phyloP scores from a whole-genome alignment of 176 grass and related monocot genomes.

The Eleusine coracana region DNA sequence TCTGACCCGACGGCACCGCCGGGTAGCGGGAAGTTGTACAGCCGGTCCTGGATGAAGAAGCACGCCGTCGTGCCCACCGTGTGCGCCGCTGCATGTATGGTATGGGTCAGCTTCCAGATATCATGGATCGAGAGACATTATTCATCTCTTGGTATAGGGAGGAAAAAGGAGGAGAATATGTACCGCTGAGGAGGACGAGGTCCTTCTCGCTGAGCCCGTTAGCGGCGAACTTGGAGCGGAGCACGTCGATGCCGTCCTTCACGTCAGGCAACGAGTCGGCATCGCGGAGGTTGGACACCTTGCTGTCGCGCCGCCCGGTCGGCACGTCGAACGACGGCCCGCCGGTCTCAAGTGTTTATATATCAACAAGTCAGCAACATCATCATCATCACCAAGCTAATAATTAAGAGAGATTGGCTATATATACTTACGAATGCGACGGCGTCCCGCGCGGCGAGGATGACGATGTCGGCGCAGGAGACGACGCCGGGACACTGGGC shows the following conservation, averaged over 20 bases:
- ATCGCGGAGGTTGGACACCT: slow-evolving; percentile 54
- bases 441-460: slow-evolving; percentile 69
- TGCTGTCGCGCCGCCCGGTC: slow-evolving; percentile 68
- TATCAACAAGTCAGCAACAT: too few relatives aligned
- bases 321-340: slow-evolving; percentile 76
- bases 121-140: too few relatives aligned
- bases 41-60: slow-evolving; percentile 78
- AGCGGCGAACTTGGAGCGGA: slow-evolving; percentile 71
- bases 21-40: slow-evolving; percentile 69
- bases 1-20: slow-evolving; percentile 46
- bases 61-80: slow-evolving; percentile 92
- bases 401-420: too few relatives aligned
- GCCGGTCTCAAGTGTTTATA: slow-evolving; percentile 44
- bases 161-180: neutral
- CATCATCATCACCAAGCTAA: too few relatives aligned
- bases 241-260: slow-evolving; percentile 42
- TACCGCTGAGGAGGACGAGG: slow-evolving; percentile 78
- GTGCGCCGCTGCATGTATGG: slow-evolving; percentile 57
- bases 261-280: slow-evolving; percentile 70
- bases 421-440: slow-evolving; percentile 43
- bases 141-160: too few relatives aligned
- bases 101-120: too few relatives aligned
- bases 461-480: slow-evolving; percentile 83
- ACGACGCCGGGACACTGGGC: slow-evolving; percentile 67
- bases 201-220: slow-evolving; percentile 72